Evolutionary conservation across 192 early-diverging fungal genomes (phyloP).

Genomic region (Globomyces pollinis-pini): DNA sequence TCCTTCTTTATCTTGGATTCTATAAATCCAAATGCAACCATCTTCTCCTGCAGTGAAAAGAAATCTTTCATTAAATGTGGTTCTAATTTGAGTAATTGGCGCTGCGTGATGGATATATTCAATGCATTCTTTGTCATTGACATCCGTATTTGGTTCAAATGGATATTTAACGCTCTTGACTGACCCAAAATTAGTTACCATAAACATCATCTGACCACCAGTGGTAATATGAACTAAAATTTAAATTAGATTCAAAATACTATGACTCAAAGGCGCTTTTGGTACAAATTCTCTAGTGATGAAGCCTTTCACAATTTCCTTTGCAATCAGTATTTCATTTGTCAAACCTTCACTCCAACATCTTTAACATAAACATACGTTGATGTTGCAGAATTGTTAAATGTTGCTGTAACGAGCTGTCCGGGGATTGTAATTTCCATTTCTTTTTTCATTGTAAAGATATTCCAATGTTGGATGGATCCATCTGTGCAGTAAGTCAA

Average conservation of each 20-base stretch:
- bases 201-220: constrained; percentile 23
- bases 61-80: constrained; percentile 40
- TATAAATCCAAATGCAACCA: constrained; percentile 41
- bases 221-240: neutral
- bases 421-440: constrained; percentile 16
- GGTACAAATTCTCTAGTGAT: neutral
- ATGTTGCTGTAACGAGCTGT: constrained; percentile 21
- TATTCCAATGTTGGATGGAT: constrained; percentile 39
- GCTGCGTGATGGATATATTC: constrained; percentile 25
- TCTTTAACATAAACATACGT: constrained; percentile 35
- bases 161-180: constrained; percentile 38
- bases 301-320: neutral
- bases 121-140: neutral
- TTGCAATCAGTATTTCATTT: neutral
- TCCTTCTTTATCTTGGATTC: constrained; percentile 38
- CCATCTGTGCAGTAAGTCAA: constrained; percentile 47
- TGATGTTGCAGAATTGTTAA: constrained; percentile 26
- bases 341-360: constrained; percentile 19
- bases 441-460: constrained; percentile 24
- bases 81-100: constrained; percentile 28
- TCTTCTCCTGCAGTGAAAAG: constrained; percentile 45
- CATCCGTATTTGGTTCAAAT: constrained; percentile 8
- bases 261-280: neutral
- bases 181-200: constrained; percentile 30
- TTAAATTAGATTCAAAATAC: neutral